Percentiles rank a stretch among this genome's conserved stretches.
These are phyloP conservation scores for Rhizopus sp. DNA, from an alignment of 371 early-diverging fungal genomes.

Conservation along the genomic window DNA sequence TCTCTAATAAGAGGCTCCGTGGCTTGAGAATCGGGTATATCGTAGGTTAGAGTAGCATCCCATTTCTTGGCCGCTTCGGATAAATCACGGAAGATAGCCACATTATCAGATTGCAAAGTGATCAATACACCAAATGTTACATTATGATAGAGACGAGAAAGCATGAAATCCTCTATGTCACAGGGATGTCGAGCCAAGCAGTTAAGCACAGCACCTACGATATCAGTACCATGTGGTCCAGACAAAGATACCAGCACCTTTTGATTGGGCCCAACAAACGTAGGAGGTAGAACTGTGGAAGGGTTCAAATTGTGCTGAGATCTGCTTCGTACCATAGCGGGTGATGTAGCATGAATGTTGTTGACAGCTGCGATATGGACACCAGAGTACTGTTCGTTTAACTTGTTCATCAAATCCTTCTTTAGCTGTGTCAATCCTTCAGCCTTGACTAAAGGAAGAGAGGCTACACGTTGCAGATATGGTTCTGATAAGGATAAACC, in stretches of 20 bases:
- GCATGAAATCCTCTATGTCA: slow-evolving; percentile 77
- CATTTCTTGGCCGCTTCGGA: slow-evolving; percentile 76
- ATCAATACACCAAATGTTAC: slow-evolving; percentile 87
- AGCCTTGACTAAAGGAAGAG: slow-evolving; percentile 63
- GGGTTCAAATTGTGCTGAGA: slow-evolving; percentile 27
- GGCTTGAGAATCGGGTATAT: slow-evolving; percentile 74
- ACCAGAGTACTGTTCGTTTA: slow-evolving; percentile 35
- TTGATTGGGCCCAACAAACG: slow-evolving; percentile 60
- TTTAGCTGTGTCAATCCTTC: slow-evolving; percentile 63
- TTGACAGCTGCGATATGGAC: slow-evolving; percentile 19
- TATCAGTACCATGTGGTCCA: slow-evolving; percentile 89
- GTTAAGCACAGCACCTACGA: slow-evolving; percentile 77
- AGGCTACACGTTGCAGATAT: slow-evolving; percentile 69
- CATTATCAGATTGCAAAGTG: slow-evolving; percentile 65
- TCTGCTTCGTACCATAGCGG: slow-evolving; percentile 31
- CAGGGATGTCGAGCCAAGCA: slow-evolving; percentile 73
- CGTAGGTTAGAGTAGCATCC: slow-evolving; percentile 82
- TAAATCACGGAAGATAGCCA: slow-evolving; percentile 75
- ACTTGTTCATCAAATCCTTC: slow-evolving; percentile 61
- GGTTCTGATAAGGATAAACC: slow-evolving; percentile 72
- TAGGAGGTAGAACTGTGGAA: slow-evolving; percentile 32
- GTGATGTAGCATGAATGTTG: slow-evolving; percentile 19
- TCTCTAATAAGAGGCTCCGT: slow-evolving; percentile 48
- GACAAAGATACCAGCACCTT: slow-evolving; percentile 72
- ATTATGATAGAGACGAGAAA: slow-evolving; percentile 84